Evolutionary conservation across 2,329 filamentous ascomycete species (phyloP), one percentile per base, ranked within the genome.

Genomic region (Trichoderma asperellum): DNA sequence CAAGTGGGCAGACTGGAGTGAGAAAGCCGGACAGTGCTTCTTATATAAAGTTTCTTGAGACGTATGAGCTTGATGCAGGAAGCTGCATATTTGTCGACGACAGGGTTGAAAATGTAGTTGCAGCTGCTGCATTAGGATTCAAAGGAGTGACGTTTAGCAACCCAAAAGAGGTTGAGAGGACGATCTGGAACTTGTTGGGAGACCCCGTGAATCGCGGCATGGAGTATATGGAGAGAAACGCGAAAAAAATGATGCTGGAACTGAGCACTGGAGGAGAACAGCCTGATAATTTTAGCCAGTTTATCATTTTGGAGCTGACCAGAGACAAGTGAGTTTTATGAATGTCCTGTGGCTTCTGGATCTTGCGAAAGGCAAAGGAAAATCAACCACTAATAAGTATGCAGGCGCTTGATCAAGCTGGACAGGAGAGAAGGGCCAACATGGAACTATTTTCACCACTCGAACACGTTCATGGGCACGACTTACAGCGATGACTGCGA

Each of bases 401-500:
- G 12, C n/a, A 49, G 47, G 5, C n/a, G 47, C n/a, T 49, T 24
- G 47, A 49, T 49, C 18, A 49, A 49, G 11, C 47, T 49, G 2
- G 10, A 49, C 0, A 49, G 47, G 12, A 11, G 10, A 4, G n/a
- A 24, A 24, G n/a, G 47, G 0, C 47, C 47, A 2, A 49, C 47
- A 4, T 49, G 47, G 47, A 49, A 49, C 11, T 49, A 49, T 5
- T 49, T 49, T 2, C 47, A 49, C 5, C 47, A 34, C 43, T 47
- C 16, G 27, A 40, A 49, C 6, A 52, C 14, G 8, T 68, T 63
- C 27, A 29, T 29, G 8, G 63, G 56, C 4, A 61, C 37, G 8
- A 47, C 18, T 16, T 70, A 68, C 27, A 57, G 57, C 11, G 21
- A 58, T 21, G 68, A 70, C 37, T 62, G 58, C 24, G 68, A 70